Percentiles rank a stretch among this genome's conserved stretches.
These are phyloP conservation scores for Clonostachys solani DNA, from an alignment of 2,329 filamentous ascomycete genomes.

Conservation along the genomic window DNA sequence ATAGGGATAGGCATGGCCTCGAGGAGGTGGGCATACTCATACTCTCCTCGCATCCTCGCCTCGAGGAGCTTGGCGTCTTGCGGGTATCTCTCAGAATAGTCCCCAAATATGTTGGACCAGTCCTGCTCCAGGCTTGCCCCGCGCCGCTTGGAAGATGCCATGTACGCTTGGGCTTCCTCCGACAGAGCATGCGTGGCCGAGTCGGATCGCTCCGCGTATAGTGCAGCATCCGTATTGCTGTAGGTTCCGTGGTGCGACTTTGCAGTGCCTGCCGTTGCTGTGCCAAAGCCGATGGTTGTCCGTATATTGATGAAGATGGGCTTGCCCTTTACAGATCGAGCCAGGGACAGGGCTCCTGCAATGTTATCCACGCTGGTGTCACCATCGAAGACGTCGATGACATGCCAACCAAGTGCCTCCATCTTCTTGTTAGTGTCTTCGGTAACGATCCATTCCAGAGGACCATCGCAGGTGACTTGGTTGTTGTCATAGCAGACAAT, in stretches of 20 bases:
- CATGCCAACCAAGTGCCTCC: constrained; percentile 45
- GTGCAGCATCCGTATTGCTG: constrained; percentile 43
- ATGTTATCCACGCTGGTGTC: constrained; percentile 39
- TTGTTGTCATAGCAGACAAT: constrained; percentile 55
- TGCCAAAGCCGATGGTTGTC: constrained; percentile 50
- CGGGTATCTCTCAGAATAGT: too few relatives aligned
- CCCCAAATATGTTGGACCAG: too few relatives aligned
- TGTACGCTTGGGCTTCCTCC: too few relatives aligned
- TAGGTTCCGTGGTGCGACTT: constrained; percentile 55
- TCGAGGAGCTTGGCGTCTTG: too few relatives aligned
- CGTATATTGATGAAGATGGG: constrained; percentile 53
- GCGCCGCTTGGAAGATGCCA: too few relatives aligned
- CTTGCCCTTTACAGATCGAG: constrained; percentile 29
- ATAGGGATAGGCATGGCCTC: too few relatives aligned
- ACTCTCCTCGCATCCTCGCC: too few relatives aligned
- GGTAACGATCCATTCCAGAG: constrained; percentile 43
- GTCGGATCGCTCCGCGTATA: too few relatives aligned
- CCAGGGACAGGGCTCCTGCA: constrained; percentile 34
- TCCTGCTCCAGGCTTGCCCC: too few relatives aligned
- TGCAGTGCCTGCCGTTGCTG: constrained; percentile 37
- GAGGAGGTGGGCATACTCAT: too few relatives aligned
- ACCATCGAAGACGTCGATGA: constrained; percentile 45
- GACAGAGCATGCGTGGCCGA: too few relatives aligned
- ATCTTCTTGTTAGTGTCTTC: constrained; percentile 53
- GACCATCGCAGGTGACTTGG: constrained; percentile 51